Evolutionary conservation across 768 basidiomycete species (phyloP).

Genomic region (Coprinopsis marcescibilis): DNA sequence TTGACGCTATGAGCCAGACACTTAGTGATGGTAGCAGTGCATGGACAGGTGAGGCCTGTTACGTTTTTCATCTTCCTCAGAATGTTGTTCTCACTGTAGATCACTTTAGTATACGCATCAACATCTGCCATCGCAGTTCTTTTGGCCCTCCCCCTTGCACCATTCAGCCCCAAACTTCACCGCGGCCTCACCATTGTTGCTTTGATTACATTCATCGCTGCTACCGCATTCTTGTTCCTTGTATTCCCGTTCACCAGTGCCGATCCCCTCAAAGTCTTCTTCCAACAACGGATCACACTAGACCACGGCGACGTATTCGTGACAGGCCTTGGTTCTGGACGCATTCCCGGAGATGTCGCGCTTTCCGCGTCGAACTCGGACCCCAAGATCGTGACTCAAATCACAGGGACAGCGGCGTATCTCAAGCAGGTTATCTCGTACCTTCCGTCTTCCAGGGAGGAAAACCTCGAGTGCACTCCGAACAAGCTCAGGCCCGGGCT

Average conservation of each 20-base stretch:
- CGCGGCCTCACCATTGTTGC: conserved; percentile 21
- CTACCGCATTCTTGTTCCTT: conserved; percentile 36
- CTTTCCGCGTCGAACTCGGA: too few relatives aligned
- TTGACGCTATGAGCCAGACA: conserved; percentile 50
- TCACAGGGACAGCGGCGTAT: conserved; percentile 41
- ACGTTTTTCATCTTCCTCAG: conserved; percentile 11
- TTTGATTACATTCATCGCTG: conserved; percentile 36
- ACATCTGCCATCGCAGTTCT: conserved; percentile 43
- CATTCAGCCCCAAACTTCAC: conserved; percentile 54
- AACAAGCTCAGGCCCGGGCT: conserved; percentile 28
- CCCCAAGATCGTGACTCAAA: conserved; percentile 24
- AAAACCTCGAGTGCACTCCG: conserved; percentile 27
- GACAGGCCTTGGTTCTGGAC: too few relatives aligned
- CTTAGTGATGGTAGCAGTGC: conserved; percentile 57
- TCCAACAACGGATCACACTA: conserved; percentile 56
- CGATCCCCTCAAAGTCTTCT: conserved; percentile 65
- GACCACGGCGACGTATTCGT: conserved; percentile 19
- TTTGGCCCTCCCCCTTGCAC: conserved; percentile 53
- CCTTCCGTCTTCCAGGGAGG: conserved; percentile 45
- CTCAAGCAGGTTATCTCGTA: conserved; percentile 39
- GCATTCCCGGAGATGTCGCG: too few relatives aligned
- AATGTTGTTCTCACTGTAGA: neutral
- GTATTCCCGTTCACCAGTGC: conserved; percentile 59
- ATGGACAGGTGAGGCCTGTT: conserved; percentile 41
- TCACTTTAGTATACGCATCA: conserved; percentile 42